These are phyloP conservation scores for Limnomonas spitsbergensis DNA, from an alignment of 139 green algal species.

Conservation along the genomic window DNA sequence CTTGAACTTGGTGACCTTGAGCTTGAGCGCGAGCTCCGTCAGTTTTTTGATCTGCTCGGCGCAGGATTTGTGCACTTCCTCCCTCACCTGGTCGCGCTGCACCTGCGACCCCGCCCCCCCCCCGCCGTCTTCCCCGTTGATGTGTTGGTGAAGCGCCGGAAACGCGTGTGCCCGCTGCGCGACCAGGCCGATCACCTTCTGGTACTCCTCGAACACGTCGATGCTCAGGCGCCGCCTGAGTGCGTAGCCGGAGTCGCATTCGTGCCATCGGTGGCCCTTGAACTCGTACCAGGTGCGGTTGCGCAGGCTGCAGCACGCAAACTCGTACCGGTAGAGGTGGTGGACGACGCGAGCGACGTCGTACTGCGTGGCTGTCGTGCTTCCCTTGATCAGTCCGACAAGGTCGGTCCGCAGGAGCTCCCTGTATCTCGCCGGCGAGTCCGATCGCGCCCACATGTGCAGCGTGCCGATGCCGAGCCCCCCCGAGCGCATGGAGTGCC, in stretches of 20 bases:
- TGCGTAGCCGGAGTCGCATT: not conserved
- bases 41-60: not conserved
- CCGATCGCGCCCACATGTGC: constrained; percentile 19
- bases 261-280: not conserved
- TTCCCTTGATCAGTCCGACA: not conserved
- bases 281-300: constrained; percentile 24
- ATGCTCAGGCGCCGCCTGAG: not conserved
- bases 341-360: constrained; percentile 18
- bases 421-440: constrained; percentile 3
- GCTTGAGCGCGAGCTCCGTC: not conserved
- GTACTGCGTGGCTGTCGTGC: constrained; percentile 5
- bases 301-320: constrained; percentile 10
- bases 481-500: constrained; percentile 2
- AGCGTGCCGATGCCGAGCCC: constrained; percentile 20
- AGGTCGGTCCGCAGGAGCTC: constrained; percentile 4
- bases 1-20: constrained; percentile 25
- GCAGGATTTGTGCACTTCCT: not conserved
- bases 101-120: too few relatives aligned
- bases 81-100: not conserved
- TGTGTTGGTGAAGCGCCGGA: not conserved
- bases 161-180: not conserved
- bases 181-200: not conserved
- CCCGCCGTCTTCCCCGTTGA: not conserved
- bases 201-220: constrained; percentile 7
- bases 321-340: constrained; percentile 12